Percentiles rank a stretch among this genome's conserved stretches.
Conservation (phyloP, 192 early-diverging fungal genomes). For the Pilaira anomala region DNA sequence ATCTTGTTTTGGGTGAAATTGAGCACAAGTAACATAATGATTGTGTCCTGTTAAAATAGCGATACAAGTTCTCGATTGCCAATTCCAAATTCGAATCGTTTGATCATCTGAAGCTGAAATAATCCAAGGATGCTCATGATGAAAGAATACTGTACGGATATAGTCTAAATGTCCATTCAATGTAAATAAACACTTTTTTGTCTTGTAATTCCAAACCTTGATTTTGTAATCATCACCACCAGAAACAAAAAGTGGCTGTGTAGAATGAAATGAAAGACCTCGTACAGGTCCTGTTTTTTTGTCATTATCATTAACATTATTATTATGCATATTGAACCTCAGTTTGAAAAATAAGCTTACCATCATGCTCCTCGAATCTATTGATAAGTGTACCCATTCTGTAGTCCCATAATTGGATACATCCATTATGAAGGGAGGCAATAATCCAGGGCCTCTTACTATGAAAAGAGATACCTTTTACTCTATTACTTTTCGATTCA, state of each 20-base stretch:
- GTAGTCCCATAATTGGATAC: conserved; percentile 99
- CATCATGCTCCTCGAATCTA: conserved; percentile 99
- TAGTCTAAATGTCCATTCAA: conserved; percentile 98
- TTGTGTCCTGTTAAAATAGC: conserved; percentile 97
- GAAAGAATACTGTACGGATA: conserved; percentile 95
- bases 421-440: conserved; percentile 94
- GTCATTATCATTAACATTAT: neutral
- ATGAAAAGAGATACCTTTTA: conserved; percentile 95
- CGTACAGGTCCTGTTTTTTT: conserved; percentile 87
- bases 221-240: conserved; percentile 99
- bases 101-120: conserved; percentile 96
- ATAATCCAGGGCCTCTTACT: conserved; percentile 98
- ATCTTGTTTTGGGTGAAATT: conserved; percentile 98
- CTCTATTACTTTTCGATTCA: conserved; percentile 98
- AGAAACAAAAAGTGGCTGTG: conserved; percentile 95
- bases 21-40: conserved; percentile 98
- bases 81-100: conserved; percentile 99
- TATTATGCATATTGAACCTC: neutral
- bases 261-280: conserved; percentile 92
- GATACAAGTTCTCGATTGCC: conserved; percentile 98
- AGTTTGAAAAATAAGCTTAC: conserved; percentile 39
- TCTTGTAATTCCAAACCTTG: conserved; percentile 99
- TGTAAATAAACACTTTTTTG: conserved; percentile 91
- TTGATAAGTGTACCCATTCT: conserved; percentile 98
- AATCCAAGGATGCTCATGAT: conserved; percentile 98